phyloP scores from a whole-genome alignment of 352 stramenopile species.

The Phytopythium vexans region DNA sequence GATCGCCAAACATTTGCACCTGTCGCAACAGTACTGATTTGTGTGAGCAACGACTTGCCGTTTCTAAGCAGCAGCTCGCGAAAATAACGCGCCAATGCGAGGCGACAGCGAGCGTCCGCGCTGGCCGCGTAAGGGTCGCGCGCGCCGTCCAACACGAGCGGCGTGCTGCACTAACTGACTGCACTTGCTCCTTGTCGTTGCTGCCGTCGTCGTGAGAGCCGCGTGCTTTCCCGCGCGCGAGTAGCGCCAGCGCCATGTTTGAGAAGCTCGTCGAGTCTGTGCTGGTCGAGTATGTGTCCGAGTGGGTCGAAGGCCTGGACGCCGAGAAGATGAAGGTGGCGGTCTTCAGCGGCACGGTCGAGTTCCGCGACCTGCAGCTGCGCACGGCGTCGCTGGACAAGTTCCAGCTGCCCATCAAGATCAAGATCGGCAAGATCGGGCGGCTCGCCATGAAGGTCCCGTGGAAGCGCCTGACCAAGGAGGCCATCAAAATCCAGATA shows the following conservation, averaged over 20 bases:
- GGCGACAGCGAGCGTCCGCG: no score
- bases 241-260: conserved; percentile 46
- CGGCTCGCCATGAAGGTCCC: conserved; percentile 77
- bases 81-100: no score
- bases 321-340: conserved; percentile 87
- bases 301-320: conserved; percentile 83
- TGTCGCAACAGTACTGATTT: no score
- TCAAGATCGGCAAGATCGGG: conserved; percentile 69
- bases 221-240: no score
- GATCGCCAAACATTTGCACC: no score
- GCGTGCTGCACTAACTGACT: no score
- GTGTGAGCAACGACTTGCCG: no score
- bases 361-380: conserved; percentile 77
- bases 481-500: conserved; percentile 71
- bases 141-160: no score
- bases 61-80: no score
- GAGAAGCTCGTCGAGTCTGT: conserved; percentile 84
- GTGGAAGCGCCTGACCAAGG: conserved; percentile 80
- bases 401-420: conserved; percentile 73
- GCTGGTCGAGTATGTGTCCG: conserved; percentile 82
- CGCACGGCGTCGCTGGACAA: conserved; percentile 65
- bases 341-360: conserved; percentile 79
- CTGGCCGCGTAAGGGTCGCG: no score
- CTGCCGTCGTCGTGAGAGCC: no score
- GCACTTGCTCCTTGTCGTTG: no score